Evolutionary conservation across 352 stramenopile genomes (phyloP), one percentile per base, ranked within the genome.

Genomic region (Globisporangium okanoganense): DNA sequence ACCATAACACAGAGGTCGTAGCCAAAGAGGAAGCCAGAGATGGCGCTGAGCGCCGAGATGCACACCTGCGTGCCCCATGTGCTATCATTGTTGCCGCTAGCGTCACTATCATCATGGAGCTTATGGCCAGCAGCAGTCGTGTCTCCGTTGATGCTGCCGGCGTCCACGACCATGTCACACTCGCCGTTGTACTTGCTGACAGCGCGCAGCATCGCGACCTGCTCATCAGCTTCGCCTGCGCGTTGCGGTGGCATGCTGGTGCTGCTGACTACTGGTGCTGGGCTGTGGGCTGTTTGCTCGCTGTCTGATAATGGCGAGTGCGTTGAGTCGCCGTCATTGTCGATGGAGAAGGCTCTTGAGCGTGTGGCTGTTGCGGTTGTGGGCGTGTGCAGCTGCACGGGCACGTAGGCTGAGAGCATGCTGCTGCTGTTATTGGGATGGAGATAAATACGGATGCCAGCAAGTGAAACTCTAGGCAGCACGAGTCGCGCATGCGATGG

Each of bases 1-100:
- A 90, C 76, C 81, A 90, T 90, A 58, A 90, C 81, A 43, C 81
- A 90, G 24, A 90, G 63, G 51, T 90, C 81, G 62, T 90, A 90
- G 47, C 81, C 81, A 25, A 90, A 90, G 12, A 90, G 67, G 50
- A 90, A 90, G 0, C 81, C 81, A 12, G 79, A 88, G 49, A 90
- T 66, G 14, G 81, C 81, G 35, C 81, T 90, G 36, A 90, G 70
- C 18, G 67, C 77, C 31, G 76, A 82, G 27, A 90, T 74, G 56
- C 70, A 79, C 35, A 73, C 33, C 53, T 90, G 78, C 27, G 71
- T 74, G 7, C 60, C 52, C 38, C 69, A 66, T 16, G 18, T 25
- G 0, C 36, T 20, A 5, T 14, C 38, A 10, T 25, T 33, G 5
- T 41, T 3, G n/a, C 36, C 9, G 4, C 16, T n/a, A 36, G 18